phyloP scores from a whole-genome alignment of 1,284 basidiomycete species.

The Cutaneotrichosporon sp. region DNA sequence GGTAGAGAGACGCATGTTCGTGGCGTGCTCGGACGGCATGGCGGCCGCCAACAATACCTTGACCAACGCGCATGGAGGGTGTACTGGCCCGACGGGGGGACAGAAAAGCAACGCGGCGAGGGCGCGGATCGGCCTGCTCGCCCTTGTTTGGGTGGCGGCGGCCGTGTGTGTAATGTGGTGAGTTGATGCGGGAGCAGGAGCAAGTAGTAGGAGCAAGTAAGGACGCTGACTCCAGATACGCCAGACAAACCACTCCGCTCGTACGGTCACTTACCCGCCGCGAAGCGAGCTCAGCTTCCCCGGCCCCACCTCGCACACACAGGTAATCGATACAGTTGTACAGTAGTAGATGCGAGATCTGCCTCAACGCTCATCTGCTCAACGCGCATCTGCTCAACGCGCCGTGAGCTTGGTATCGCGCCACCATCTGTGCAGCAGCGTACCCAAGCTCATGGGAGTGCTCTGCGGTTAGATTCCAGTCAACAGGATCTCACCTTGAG shows the following conservation, averaged over 20 bases:
- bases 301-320: no score
- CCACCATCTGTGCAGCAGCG: background rate
- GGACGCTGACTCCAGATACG: background rate
- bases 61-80: background rate
- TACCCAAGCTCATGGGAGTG: background rate
- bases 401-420: background rate
- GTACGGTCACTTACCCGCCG: background rate
- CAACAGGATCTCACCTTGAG: background rate
- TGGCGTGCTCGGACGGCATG: background rate
- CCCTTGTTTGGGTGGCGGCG: background rate
- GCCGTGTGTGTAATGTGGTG: background rate
- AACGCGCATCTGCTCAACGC: background rate
- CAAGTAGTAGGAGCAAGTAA: background rate
- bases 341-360: background rate
- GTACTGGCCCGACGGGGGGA: background rate
- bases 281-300: no score
- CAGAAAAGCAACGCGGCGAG: background rate
- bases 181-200: background rate
- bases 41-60: background rate
- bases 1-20: background rate
- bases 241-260: no score
- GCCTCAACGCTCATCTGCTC: background rate
- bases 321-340: background rate
- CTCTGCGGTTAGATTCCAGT: conserved; percentile 3
- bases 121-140: background rate